Base-by-base conservation (phyloP, 441 rosid genomes). In the Mallotus repandus region DNA sequence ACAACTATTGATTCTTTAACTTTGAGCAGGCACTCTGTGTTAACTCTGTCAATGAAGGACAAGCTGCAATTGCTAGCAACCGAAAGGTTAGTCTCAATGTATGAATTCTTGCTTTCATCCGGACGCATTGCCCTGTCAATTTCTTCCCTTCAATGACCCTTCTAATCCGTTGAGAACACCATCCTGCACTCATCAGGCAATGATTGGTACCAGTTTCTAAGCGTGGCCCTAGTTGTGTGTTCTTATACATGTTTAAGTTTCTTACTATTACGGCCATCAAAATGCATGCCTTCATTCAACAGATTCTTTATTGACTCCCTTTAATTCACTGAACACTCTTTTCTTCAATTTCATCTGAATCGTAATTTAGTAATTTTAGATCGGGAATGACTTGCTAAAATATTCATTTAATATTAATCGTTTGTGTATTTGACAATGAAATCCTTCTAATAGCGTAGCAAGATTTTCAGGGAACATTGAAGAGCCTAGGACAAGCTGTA, bases 61-160 rank as follows among this genome's bases (percentile, higher is more conserved):
- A 90, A 83, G 88, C 88, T 78, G 99, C 97, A 76, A 77, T 93
- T 73, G 89, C 99, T 63, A 89, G 97, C 91, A 91, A 88, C 78
- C 86, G 91, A 73, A 96, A 96, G 98, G 99, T 96, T 76, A 81
- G 92, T 82, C 68, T 71, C 68, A 54, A 9, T 43, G 48, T 29
- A 21, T 60, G 59, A 74, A 71, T 72, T 57, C 62, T 38, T 77
- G 62, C 68, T 65, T 76, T 53, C 57, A 32, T 67, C 55, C 54
- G 41, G 64, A 43, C 63, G 58, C 21, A 38, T 59, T 13, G 7
- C 21, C 32, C 43, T 50, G 21, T 52, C 43, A 10, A 13, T n/a
- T 54, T 68, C 49, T 10, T 6, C 15, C 46, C 54, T 52, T 58
- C 57, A 13, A 3, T 69, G 19, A 43, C 63, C 32, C 3, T 56